phyloP scores from a whole-genome alignment of 352 stramenopile species.

The Phytophthora pinifolia region DNA sequence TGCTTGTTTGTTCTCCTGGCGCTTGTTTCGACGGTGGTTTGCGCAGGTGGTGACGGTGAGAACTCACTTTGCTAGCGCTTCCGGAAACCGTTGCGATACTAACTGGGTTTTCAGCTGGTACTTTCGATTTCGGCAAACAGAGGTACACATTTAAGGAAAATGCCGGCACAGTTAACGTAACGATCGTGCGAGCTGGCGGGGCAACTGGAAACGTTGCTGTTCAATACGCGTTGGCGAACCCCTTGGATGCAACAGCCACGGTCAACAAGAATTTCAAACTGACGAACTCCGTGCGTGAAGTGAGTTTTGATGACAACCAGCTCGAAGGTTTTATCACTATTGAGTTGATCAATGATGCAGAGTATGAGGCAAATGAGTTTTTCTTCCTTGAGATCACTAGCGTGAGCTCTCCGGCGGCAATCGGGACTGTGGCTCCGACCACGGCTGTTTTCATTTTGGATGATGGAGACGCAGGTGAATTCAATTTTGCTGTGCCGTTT shows the following conservation, averaged over 20 bases:
- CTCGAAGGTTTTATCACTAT: constrained; percentile 46
- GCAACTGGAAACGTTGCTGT: constrained; percentile 41
- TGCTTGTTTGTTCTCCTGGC: constrained; percentile 3
- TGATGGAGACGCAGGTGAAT: constrained; percentile 60
- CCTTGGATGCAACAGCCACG: constrained; percentile 47
- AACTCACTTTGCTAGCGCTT: background rate
- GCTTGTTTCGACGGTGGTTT: constrained; percentile 25
- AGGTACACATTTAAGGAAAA: constrained; percentile 60
- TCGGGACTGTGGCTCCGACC: constrained; percentile 28
- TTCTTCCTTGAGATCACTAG: constrained; percentile 63
- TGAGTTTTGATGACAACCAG: constrained; percentile 56
- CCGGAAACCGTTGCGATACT: background rate
- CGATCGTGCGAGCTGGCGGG: constrained; percentile 46
- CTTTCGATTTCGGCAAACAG: constrained; percentile 55
- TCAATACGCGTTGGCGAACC: constrained; percentile 48
- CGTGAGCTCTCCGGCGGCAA: constrained; percentile 33
- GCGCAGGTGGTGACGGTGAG: constrained; percentile 45
- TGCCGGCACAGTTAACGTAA: constrained; percentile 42
- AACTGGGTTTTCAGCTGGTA: constrained; percentile 34
- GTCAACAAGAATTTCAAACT: constrained; percentile 67
- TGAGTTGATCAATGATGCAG: constrained; percentile 53
- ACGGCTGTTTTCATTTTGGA: constrained; percentile 55
- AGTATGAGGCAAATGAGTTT: constrained; percentile 67
- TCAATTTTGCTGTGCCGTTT: constrained; percentile 54
- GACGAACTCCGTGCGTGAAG: constrained; percentile 31